These are phyloP conservation scores for Ostreobium quekettii DNA, from an alignment of 139 green algal genomes.

Conservation along the genomic window DNA sequence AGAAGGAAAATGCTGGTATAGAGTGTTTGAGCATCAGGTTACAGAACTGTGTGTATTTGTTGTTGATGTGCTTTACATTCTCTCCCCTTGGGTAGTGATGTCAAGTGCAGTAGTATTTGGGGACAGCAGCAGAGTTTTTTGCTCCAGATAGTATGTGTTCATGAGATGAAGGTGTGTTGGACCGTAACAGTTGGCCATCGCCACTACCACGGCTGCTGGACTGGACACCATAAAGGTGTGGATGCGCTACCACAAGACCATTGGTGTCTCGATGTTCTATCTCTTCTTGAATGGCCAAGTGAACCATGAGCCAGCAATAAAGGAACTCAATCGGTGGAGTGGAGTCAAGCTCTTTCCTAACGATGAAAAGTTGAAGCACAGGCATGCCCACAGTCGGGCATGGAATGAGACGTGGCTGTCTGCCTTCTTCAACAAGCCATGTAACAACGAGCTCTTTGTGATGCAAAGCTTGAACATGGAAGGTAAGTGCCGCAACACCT, in stretches of 20 bases:
- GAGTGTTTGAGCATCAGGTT: no score
- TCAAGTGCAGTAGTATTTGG: no score
- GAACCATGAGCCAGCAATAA: constrained; percentile 2
- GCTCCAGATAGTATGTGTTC: no score
- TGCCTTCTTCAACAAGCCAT: constrained; percentile 76
- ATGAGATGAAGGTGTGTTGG: no score
- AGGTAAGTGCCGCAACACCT: no score
- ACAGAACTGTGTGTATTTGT: no score
- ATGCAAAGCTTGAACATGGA: constrained; percentile 76
- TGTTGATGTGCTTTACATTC: no score
- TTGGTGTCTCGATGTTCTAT: constrained; percentile 52
- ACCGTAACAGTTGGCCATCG: constrained; percentile 55
- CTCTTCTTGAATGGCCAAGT: constrained; percentile 53
- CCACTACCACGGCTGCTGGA: constrained; percentile 43
- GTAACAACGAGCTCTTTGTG: constrained; percentile 86
- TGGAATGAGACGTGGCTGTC: constrained; percentile 82
- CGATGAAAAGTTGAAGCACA: constrained; percentile 35
- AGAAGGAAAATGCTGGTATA: no score
- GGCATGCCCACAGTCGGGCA: constrained; percentile 40
- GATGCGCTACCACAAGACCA: constrained; percentile 41
- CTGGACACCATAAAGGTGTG: constrained; percentile 42
- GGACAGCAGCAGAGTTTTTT: no score
- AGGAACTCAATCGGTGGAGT: constrained; percentile 10
- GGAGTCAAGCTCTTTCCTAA: constrained; percentile 39
- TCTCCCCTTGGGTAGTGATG: no score